Conservation (phyloP, 768 basidiomycete genomes). For the Lyophyllum decastes region DNA sequence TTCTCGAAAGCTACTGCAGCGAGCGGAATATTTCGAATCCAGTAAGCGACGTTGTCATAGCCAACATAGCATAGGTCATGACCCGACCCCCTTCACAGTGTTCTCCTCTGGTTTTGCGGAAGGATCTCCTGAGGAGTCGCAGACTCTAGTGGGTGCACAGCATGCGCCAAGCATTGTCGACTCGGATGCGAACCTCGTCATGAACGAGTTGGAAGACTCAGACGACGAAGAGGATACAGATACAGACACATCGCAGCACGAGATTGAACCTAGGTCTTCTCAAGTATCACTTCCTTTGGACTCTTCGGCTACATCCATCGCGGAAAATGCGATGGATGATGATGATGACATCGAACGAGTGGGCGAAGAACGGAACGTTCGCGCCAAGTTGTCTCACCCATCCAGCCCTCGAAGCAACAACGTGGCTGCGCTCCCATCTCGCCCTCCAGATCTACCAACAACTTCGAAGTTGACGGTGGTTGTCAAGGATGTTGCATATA, state of each 20-base stretch:
- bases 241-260: constrained; percentile 16
- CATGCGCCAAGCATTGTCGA: constrained; percentile 21
- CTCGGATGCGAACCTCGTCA: constrained; percentile 32
- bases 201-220: constrained; percentile 53
- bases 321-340: constrained; percentile 14
- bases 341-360: constrained; percentile 24
- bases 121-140: constrained; percentile 34
- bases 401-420: constrained; percentile 22
- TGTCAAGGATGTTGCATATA: constrained; percentile 53
- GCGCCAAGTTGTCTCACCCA: constrained; percentile 22
- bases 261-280: constrained; percentile 24
- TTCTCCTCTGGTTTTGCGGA: constrained; percentile 73
- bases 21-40: constrained; percentile 78
- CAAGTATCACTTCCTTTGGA: constrained; percentile 8
- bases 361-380: constrained; percentile 21
- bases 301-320: constrained; percentile 2
- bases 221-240: constrained; percentile 39
- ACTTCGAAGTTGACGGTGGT: constrained; percentile 32
- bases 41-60: constrained; percentile 40
- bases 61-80: background rate
- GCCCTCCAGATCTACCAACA: background rate
- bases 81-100: constrained; percentile 44
- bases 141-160: constrained; percentile 22
- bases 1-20: constrained; percentile 60
- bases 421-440: background rate